phyloP scores from a whole-genome alignment of 2,329 filamentous ascomycete genomes.

The Fusarium oligoseptatum region DNA sequence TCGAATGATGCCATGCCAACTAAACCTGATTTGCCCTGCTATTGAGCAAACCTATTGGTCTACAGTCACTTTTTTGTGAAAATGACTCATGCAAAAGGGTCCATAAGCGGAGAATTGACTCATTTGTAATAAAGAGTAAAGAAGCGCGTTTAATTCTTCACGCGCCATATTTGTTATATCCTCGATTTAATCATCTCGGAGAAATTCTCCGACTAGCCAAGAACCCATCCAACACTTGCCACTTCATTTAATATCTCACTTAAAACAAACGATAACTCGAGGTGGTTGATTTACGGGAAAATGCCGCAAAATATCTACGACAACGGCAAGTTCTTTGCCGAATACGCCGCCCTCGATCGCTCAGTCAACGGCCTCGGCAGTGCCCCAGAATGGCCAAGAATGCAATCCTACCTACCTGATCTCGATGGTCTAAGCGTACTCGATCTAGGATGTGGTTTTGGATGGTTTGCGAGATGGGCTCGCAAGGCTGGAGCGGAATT shows the following conservation, averaged over 20 bases:
- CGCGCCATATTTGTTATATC: not conserved
- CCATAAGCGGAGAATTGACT: constrained; percentile 2
- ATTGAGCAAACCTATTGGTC: not conserved
- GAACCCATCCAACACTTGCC: not conserved
- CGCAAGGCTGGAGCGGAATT: not conserved
- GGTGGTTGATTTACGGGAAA: not conserved
- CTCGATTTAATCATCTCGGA: not conserved
- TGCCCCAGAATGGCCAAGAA: not conserved
- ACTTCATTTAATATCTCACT: not conserved
- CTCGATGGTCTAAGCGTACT: not conserved
- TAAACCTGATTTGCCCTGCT: constrained; percentile 1
- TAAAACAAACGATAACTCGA: not conserved
- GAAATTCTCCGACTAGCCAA: not conserved
- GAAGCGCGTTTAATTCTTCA: not conserved
- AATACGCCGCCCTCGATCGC: not conserved
- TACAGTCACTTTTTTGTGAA: not conserved
- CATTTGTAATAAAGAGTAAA: not conserved
- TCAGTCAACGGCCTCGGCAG: not conserved
- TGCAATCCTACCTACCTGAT: not conserved
- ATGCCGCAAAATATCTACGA: constrained; percentile 1
- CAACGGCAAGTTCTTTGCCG: not conserved
- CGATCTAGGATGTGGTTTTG: not conserved
- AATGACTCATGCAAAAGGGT: constrained; percentile 1
- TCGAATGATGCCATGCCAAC: constrained; percentile 1
- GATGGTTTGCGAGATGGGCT: not conserved